phyloP scores from a whole-genome alignment of 2,329 filamentous ascomycete genomes.

The Endothia cerciana region DNA sequence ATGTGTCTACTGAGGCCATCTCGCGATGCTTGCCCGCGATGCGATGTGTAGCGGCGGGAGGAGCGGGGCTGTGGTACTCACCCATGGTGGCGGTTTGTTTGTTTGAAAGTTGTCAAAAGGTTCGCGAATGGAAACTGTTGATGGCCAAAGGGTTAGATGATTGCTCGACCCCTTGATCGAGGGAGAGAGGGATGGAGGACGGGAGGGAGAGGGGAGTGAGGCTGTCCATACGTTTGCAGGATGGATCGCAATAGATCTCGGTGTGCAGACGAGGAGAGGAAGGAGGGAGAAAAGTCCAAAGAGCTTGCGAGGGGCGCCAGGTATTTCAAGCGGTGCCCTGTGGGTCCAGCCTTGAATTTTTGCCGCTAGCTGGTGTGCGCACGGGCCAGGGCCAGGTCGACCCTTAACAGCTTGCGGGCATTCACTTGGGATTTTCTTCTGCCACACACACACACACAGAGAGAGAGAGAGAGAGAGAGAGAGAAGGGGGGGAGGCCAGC shows the following conservation, averaged over 20 bases:
- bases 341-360: constrained; percentile 21
- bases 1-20: background rate
- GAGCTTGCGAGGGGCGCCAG: constrained; percentile 26
- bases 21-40: background rate
- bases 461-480: no score
- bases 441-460: no score
- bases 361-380: constrained; percentile 15
- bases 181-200: background rate
- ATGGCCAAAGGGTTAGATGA: constrained; percentile 18
- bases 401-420: constrained; percentile 5
- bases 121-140: constrained; percentile 25
- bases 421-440: background rate
- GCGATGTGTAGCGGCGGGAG: background rate
- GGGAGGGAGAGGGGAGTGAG: background rate
- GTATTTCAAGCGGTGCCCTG: constrained; percentile 25
- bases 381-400: constrained; percentile 19
- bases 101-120: constrained; percentile 22
- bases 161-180: constrained; percentile 14
- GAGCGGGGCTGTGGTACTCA: constrained; percentile 20
- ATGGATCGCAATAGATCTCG: constrained; percentile 31
- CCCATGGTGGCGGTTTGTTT: constrained; percentile 28
- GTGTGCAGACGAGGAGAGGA: constrained; percentile 28
- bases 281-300: constrained; percentile 27
- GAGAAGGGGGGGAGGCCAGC: background rate
- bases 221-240: constrained; percentile 28